These are phyloP conservation scores for Chondrostereum purpureum DNA, from an alignment of 1,284 basidiomycete species.

Conservation along the genomic window DNA sequence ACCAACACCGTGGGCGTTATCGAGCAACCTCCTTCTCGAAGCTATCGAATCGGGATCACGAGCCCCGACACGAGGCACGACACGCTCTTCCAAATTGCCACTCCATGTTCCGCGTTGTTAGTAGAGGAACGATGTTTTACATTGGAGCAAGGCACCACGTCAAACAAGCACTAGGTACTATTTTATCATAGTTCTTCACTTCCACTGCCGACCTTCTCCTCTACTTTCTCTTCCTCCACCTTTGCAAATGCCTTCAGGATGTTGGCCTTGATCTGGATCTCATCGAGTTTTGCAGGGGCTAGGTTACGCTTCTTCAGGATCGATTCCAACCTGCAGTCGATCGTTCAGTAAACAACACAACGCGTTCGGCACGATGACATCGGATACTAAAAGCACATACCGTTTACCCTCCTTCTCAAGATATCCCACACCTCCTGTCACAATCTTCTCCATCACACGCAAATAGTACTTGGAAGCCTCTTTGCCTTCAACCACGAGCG, in stretches of 20 bases:
- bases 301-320: constrained; percentile 75
- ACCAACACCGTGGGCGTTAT: neutral
- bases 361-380: neutral
- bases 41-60: neutral
- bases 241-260: constrained; percentile 71
- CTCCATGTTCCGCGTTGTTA: neutral
- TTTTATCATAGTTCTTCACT: constrained; percentile 39
- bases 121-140: neutral
- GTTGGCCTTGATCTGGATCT: constrained; percentile 90
- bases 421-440: constrained; percentile 69
- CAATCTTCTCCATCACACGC: constrained; percentile 86
- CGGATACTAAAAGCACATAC: constrained; percentile 33
- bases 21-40: neutral
- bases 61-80: neutral
- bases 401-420: constrained; percentile 82
- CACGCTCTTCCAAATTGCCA: neutral
- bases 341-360: constrained; percentile 5
- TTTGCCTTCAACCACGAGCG: constrained; percentile 39
- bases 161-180: too few species aligned
- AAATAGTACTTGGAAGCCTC: constrained; percentile 76
- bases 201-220: constrained; percentile 33
- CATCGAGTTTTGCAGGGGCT: constrained; percentile 78
- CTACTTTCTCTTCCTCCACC: constrained; percentile 38
- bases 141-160: too few species aligned
- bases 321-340: constrained; percentile 44